phyloP scores from a whole-genome alignment of 2,329 filamentous ascomycete species.

The Colletotrichum spinosum region DNA sequence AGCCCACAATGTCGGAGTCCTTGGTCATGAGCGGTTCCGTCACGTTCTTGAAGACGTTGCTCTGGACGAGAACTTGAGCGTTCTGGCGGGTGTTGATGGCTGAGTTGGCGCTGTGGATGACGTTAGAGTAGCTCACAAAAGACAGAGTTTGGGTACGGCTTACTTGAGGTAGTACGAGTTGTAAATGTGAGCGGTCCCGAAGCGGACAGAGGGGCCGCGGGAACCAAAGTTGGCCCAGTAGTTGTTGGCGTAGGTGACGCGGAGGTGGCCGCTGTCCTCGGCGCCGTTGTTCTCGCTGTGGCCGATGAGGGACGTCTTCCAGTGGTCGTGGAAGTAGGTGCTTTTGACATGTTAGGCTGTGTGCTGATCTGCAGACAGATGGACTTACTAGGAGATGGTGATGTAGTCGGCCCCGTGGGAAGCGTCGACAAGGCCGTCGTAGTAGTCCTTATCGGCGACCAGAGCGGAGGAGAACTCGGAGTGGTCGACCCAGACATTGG shows the following conservation, averaged over 20 bases:
- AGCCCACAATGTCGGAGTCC: slow-evolving; percentile 32
- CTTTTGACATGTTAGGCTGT: slow-evolving; percentile 31
- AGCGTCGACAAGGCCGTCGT: slow-evolving; percentile 58
- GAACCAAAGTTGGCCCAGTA: slow-evolving; percentile 70
- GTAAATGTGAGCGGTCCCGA: slow-evolving; percentile 68
- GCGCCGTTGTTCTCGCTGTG: slow-evolving; percentile 69
- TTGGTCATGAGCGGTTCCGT: slow-evolving; percentile 46
- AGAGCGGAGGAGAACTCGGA: slow-evolving; percentile 53
- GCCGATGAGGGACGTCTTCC: slow-evolving; percentile 70
- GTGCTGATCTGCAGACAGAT: too few relatives aligned
- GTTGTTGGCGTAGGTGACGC: slow-evolving; percentile 71
- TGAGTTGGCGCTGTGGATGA: slow-evolving; percentile 46
- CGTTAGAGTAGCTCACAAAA: neutral
- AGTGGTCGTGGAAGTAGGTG: slow-evolving; percentile 61
- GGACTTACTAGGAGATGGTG: slow-evolving; percentile 49
- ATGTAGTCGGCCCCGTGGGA: slow-evolving; percentile 57
- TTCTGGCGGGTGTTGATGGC: slow-evolving; percentile 66
- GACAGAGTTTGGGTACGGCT: neutral
- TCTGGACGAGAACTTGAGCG: slow-evolving; percentile 66
- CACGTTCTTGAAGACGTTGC: slow-evolving; percentile 50
- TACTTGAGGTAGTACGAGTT: slow-evolving; percentile 54
- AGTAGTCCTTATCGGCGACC: slow-evolving; percentile 53
- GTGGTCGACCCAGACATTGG: slow-evolving; percentile 62
- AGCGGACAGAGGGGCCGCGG: slow-evolving; percentile 68
- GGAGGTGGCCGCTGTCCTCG: slow-evolving; percentile 69